Conservation (phyloP, 495 filamentous ascomycete genomes). For the Neurospora discreta region DNA sequence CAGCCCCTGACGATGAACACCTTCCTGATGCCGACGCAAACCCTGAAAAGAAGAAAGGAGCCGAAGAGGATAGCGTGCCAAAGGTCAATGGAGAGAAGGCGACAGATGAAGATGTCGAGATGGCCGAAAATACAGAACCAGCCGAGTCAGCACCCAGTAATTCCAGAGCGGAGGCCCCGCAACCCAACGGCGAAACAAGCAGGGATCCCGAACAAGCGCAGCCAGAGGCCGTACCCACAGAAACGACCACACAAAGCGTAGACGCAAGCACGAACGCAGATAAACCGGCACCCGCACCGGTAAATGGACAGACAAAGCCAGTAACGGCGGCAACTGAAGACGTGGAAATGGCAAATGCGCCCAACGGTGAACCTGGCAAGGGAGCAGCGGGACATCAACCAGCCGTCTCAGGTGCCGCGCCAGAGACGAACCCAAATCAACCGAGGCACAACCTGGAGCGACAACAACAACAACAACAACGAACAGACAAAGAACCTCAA, state of each 20-base stretch:
- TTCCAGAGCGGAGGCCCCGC: neutral
- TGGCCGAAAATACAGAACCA: slow-evolving; percentile 25
- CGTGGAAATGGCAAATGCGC: neutral
- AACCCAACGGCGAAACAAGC: neutral
- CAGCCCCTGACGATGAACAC: neutral
- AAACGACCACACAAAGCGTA: neutral
- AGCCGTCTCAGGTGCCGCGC: neutral
- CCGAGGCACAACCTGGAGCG: neutral
- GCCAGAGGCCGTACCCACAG: neutral
- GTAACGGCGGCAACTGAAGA: neutral
- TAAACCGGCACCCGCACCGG: neutral
- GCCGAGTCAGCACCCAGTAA: neutral
- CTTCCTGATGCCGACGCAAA: neutral
- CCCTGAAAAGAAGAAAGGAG: slow-evolving; percentile 1
- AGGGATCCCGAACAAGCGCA: neutral
- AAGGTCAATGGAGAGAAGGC: slow-evolving; percentile 16
- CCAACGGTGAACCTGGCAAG: neutral
- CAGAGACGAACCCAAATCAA: neutral
- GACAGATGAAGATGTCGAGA: slow-evolving; percentile 33
- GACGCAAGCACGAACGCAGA: neutral
- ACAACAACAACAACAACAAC: neutral
- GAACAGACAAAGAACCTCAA: neutral
- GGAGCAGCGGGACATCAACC: neutral
- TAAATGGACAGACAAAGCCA: neutral
- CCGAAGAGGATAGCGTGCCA: neutral